Base-by-base conservation (phyloP, 2,329 filamentous ascomycete genomes). In the Byssothecium circinans region DNA sequence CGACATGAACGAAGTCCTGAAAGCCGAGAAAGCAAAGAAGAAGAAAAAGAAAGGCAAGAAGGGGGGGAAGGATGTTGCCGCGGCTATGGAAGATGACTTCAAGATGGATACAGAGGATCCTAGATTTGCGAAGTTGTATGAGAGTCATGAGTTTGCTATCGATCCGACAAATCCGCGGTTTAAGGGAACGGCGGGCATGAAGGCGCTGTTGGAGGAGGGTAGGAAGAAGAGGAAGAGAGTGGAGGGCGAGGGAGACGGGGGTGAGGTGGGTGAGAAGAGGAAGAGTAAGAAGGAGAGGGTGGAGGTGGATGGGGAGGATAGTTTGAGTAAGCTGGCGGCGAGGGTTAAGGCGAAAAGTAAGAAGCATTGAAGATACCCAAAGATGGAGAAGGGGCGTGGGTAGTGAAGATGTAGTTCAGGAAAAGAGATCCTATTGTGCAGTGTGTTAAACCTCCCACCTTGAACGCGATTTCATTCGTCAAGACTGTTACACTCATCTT, bases 141-240 rank as follows among this genome's bases (percentile, higher is more conserved):
- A 95, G 57, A 91, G 83, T 65, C 90, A 96, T 66, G 91, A 97
- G 71, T 97, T 88, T 71, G 94, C 94, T 11, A 96, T 99, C 65
- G 94, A 99, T 74, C 94, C 94, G 8, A 95, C 90, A 25, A 94
- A 96, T 71, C 89, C 92, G 19, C 84, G 83, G 66, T 99, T 88
- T 76, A 91, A 90, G 78, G 82, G 82, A 22, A 97, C 94, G 0
- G 80, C 85, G 53, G 91, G 85, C 10, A 97, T 97, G 92, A 89
- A 89, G 77, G 84, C 85, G 62, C 65, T 99, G 62, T 70, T 97
- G 49, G 90, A 96, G 64, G 92, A 96, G 74, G 87, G 89, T 1
- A 82, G 92, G 63, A 92, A 87, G 78, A 91, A 92, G 78, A 83
- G 89, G 57, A 85, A 84, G 42, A 64, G 65, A 2, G 58, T 60